A percentile compares a stretch with the other conserved stretches of the same genome.
These are phyloP conservation scores for Neoascochyta sp. DNA, from an alignment of 2,329 filamentous ascomycete genomes.

Conservation along the genomic window DNA sequence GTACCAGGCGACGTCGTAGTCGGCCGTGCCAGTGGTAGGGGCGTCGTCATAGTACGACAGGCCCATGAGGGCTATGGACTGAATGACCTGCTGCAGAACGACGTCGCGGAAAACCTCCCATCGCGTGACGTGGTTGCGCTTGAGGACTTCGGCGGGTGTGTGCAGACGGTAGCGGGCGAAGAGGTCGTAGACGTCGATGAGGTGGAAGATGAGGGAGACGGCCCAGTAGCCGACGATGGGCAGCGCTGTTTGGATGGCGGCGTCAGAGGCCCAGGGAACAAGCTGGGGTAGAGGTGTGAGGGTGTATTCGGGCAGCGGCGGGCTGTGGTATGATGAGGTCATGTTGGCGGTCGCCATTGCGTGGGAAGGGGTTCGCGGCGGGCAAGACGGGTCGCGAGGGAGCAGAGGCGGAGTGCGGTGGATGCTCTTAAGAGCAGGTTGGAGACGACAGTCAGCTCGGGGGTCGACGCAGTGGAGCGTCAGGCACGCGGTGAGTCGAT, in stretches of 20 bases:
- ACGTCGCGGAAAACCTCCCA: conserved; percentile 89
- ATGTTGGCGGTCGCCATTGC: conserved; percentile 46
- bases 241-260: conserved; percentile 68
- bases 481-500: conserved; percentile 7
- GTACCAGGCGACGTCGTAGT: conserved; percentile 87
- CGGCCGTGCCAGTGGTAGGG: conserved; percentile 71
- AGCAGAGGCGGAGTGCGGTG: conserved; percentile 1
- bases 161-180: conserved; percentile 91
- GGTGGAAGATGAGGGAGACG: conserved; percentile 80
- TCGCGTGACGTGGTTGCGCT: conserved; percentile 80
- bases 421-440: neutral
- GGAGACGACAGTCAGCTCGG: neutral
- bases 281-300: conserved; percentile 67
- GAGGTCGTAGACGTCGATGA: conserved; percentile 78
- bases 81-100: conserved; percentile 84
- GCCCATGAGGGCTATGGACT: conserved; percentile 66
- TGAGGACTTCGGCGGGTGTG: conserved; percentile 84
- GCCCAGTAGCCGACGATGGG: conserved; percentile 86
- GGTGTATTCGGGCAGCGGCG: conserved; percentile 80
- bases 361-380: conserved; percentile 1
- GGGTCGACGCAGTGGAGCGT: neutral
- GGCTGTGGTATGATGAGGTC: conserved; percentile 59
- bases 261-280: conserved; percentile 75
- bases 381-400: neutral
- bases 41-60: conserved; percentile 69